Percentiles rank a stretch among this genome's conserved stretches.
phyloP scores from a whole-genome alignment of 1,284 basidiomycete genomes.

The Tetrapyrgos nigripes region DNA sequence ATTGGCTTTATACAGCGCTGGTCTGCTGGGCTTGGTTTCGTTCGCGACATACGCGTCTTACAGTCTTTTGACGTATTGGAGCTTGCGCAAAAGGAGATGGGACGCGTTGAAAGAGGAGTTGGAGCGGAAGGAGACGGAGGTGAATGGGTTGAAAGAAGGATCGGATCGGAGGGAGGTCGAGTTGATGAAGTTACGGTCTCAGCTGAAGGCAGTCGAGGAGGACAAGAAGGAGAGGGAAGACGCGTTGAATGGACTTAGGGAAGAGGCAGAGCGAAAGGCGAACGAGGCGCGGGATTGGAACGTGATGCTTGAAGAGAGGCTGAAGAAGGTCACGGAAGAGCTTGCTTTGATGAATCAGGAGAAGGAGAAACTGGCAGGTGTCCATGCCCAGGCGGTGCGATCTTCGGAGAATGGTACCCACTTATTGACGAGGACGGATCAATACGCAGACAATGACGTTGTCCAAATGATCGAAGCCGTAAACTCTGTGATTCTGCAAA shows the following conservation, averaged over 20 bases:
- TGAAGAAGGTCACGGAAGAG: background rate
- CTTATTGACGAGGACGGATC: slow-evolving; percentile 37
- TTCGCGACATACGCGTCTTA: background rate
- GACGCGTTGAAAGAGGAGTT: background rate
- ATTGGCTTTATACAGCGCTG: background rate
- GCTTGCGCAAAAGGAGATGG: background rate
- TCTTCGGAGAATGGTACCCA: slow-evolving; percentile 36
- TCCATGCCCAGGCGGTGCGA: background rate
- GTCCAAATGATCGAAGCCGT: slow-evolving; percentile 36
- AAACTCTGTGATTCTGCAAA: slow-evolving; percentile 41
- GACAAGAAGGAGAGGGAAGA: background rate
- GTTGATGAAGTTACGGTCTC: background rate
- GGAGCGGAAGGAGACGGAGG: background rate
- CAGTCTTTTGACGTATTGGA: background rate
- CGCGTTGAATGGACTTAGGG: background rate
- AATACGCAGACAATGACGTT: slow-evolving; percentile 38
- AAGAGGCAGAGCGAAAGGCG: background rate
- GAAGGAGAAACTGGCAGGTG: background rate
- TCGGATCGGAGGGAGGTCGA: background rate
- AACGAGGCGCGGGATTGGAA: background rate
- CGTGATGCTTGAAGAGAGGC: background rate
- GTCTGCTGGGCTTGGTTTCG: background rate
- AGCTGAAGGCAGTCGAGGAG: background rate
- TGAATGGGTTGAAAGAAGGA: background rate
- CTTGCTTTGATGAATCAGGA: background rate